Base-by-base conservation (phyloP, 2,329 filamentous ascomycete genomes). In the Venturiaceae sp. region DNA sequence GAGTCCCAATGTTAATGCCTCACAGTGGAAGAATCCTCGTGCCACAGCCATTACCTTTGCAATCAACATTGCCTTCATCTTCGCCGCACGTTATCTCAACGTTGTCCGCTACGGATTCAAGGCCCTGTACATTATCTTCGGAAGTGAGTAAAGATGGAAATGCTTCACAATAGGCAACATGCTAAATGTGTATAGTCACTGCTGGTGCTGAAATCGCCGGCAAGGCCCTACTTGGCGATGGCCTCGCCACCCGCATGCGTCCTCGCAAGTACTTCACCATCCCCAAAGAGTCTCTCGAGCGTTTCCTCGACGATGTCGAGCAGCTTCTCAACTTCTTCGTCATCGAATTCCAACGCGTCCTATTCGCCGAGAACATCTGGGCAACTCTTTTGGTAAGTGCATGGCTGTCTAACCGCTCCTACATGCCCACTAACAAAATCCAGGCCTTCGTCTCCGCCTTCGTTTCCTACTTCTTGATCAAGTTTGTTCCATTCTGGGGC, bases 271-370 rank as follows among this genome's bases (percentile, higher is more conserved):
- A 86, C 77, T 86, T 83, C 74, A 84, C 80, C 53, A 80, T 86
- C 60, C 81, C 82, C 36, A 82, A 83, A 68, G 83, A 85, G 64
- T 82, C 80, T 53, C 75, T 85, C 36, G 83, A 86, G 69, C 80
- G 77, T 60, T 71, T 82, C 23, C 72, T 83, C 53, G 83, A 83
- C 63, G 83, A 86, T 67, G 68, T 84, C 14, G 81, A 83, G 69
- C 82, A 86, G 72, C 74, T 86, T 57, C 76, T 82, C 72, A 85
- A 86, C 74, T 86, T 86, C 73, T 83, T 85, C 71, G 77, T 86
- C 64, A 84, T 86, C 62, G 83, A 86, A 68, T 82, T 83, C 68
- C 83, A 86, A 75, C 80, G 83, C 60, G 77, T 86, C 62, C 69
- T 86, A 60, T 86, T 85, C 65, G 83, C 81, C 33, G 83, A 86